Evolutionary conservation across 768 basidiomycete species (phyloP).

Genomic region (Auricularia cornea): DNA sequence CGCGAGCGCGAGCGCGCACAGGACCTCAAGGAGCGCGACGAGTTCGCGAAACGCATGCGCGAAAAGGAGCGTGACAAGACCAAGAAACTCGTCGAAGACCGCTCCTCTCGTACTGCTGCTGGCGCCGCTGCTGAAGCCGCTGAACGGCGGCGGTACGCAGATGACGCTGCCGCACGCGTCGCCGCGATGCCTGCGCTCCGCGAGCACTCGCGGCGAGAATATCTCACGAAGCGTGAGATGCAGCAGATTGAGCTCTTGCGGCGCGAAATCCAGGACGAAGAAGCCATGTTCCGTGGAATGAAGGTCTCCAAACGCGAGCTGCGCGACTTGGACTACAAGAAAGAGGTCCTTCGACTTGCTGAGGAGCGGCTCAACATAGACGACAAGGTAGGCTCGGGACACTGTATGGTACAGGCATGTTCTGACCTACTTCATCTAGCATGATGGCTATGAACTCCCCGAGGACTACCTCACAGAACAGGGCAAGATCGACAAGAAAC

Average conservation of each 20-base stretch:
- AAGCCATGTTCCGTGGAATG: slow-evolving; percentile 85
- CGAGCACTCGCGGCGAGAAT: slow-evolving; percentile 87
- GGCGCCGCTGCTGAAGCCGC: slow-evolving; percentile 79
- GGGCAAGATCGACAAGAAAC: slow-evolving; percentile 96
- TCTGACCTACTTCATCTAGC: slow-evolving; percentile 19
- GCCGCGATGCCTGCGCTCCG: slow-evolving; percentile 66
- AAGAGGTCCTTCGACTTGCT: slow-evolving; percentile 82
- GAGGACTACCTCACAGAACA: slow-evolving; percentile 98
- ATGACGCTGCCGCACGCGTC: slow-evolving; percentile 48
- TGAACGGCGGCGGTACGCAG: slow-evolving; percentile 70
- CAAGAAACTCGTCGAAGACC: slow-evolving; percentile 88
- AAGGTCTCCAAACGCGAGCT: slow-evolving; percentile 78
- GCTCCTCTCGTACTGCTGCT: slow-evolving; percentile 59
- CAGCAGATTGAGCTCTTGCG: slow-evolving; percentile 92
- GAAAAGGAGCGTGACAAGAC: slow-evolving; percentile 76
- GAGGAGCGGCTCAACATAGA: slow-evolving; percentile 92
- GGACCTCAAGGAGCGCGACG: slow-evolving; percentile 84
- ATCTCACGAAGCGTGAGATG: slow-evolving; percentile 90
- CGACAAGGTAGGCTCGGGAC: slow-evolving; percentile 53
- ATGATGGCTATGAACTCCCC: slow-evolving; percentile 91
- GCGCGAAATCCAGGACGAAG: slow-evolving; percentile 91
- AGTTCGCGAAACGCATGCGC: slow-evolving; percentile 81
- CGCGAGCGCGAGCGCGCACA: slow-evolving; percentile 66
- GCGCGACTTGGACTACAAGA: slow-evolving; percentile 80
- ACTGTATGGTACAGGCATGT: no score